Evolutionary conservation across 805 yeast genomes (phyloP).

Genomic region (Alloascoidea hylecoeti): DNA sequence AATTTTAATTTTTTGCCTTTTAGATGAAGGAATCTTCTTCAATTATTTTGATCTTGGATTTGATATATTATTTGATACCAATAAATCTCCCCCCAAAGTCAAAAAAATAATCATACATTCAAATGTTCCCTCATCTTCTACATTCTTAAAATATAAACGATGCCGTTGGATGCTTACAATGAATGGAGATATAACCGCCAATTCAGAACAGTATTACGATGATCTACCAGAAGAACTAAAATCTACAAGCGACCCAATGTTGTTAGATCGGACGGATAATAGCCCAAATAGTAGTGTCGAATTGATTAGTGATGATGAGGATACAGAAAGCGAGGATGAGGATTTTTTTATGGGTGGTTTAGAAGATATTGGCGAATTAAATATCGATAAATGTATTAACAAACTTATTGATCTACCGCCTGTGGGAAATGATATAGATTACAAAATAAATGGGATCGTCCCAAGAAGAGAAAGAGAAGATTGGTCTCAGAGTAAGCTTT

Average conservation of each 20-base stretch:
- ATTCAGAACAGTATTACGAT: constrained; percentile 5
- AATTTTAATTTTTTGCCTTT: too few relatives aligned
- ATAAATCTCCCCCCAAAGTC: constrained; percentile 19
- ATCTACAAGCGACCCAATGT: constrained; percentile 8
- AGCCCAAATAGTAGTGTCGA: constrained; percentile 15
- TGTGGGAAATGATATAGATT: too few relatives aligned
- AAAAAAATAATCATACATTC: constrained; percentile 37
- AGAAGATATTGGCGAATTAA: too few relatives aligned
- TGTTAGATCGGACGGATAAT: constrained; percentile 11
- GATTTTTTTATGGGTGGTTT: constrained; percentile 4
- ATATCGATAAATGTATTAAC: too few relatives aligned
- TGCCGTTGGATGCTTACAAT: constrained; percentile 27
- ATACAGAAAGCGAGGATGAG: constrained; percentile 3
- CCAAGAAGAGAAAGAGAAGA: constrained; percentile 5
- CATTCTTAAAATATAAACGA: constrained; percentile 39
- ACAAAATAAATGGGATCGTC: too few relatives aligned
- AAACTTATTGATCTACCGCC: too few relatives aligned
- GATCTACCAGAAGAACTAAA: constrained; percentile 2
- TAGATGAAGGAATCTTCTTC: constrained; percentile 10
- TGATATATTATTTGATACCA: constrained; percentile 34
- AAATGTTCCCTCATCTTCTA: constrained; percentile 37
- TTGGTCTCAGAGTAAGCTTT: constrained; percentile 12
- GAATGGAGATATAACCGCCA: constrained; percentile 4
- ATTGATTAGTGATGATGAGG: constrained; percentile 10
- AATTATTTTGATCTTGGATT: constrained; percentile 41